Base-by-base conservation (phyloP, 306 rosid species). In the Dicorynia guianensis region DNA sequence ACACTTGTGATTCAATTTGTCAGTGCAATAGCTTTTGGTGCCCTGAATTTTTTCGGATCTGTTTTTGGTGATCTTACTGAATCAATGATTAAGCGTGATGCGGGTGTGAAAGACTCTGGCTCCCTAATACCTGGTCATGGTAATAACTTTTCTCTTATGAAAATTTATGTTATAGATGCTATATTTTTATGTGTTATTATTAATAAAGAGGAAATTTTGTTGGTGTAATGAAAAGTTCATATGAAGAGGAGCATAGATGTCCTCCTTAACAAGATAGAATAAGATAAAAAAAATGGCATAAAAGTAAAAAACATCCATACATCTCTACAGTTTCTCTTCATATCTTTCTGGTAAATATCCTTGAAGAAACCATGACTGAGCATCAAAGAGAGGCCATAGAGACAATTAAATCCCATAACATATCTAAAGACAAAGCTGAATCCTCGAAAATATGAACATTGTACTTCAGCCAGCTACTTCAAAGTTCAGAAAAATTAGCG, bases 121-220 rank as follows among this genome's bases (percentile, higher is more conserved):
- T 90, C 97, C 57, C 85, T 92, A 63, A 95, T 95, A 75, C 97
- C 97, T 50, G 99, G 99, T 82, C 99, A 95, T 79, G 99, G 99
- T 95, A 89, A 85, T 74, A 56, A 68, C 74, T 82, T 59, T 67
- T 49, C 34, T 14, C 82, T 56, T 56, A 54, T 57, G 60, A 56
- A 71, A 65, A 17, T 62, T 46, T 42, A 43, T 69, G 52, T 63
- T 12, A 80, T 68, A 58, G 8, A 60, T 71, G 66, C 17, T 63
- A 55, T 40, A 19, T 79, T 76, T 79, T 76, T 71, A 49, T 66
- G 53, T 66, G 18, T 18, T 66, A 19, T 52, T 25, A 25, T 9
- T 57, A 8, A 40, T 49, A 49, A 38, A 20, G 56, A 56, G 36
- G 15, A 50, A 69, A 25, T 8, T 63, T 69, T 47, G 44, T 34